Evolutionary conservation across 495 filamentous ascomycete genomes (phyloP).

Genomic region (Polyplosphaeria fusca): DNA sequence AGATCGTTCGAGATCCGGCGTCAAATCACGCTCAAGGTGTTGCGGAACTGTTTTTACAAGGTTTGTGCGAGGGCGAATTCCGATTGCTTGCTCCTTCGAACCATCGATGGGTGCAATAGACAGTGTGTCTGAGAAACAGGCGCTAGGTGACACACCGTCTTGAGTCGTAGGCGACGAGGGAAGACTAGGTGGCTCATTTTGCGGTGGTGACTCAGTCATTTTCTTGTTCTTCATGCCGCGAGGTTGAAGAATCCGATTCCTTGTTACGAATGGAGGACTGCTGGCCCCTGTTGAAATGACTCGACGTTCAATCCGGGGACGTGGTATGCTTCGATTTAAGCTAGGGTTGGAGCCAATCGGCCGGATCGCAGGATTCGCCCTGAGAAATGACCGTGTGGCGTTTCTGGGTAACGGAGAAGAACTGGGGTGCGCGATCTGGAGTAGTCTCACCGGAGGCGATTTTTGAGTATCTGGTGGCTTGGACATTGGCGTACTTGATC

Average conservation of each 20-base stretch:
- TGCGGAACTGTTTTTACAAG: no score
- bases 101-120: not conserved
- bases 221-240: not conserved
- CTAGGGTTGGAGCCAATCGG: constrained; percentile 13
- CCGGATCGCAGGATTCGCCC: constrained; percentile 1
- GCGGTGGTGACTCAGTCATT: no score
- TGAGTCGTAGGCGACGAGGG: no score
- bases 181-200: no score
- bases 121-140: not conserved
- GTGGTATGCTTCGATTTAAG: constrained; percentile 2
- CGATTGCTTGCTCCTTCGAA: not conserved
- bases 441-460: no score
- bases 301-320: constrained; percentile 1
- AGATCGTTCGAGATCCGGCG: constrained; percentile 15
- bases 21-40: no score
- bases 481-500: no score
- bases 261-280: constrained; percentile 1
- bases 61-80: not conserved
- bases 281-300: constrained; percentile 3
- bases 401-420: not conserved
- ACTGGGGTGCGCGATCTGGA: no score
- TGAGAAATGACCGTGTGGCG: not conserved
- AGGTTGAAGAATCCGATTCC: not conserved
- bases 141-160: no score
- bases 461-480: no score